phyloP scores from a whole-genome alignment of 345 rosid genomes.

The Arabis alpina region DNA sequence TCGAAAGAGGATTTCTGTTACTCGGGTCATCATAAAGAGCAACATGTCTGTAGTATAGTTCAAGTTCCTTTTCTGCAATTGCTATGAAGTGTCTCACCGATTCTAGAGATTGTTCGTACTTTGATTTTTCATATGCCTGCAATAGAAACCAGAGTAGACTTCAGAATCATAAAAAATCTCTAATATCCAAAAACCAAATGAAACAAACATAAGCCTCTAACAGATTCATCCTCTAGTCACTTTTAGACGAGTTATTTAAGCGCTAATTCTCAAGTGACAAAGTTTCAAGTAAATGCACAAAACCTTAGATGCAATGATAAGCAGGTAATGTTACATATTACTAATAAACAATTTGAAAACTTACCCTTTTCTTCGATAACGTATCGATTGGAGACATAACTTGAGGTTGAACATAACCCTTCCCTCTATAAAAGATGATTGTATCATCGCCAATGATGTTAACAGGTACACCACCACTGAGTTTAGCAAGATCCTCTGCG shows the following conservation, averaged over 20 bases:
- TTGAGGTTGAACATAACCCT: slow-evolving; percentile 83
- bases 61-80: slow-evolving; percentile 77
- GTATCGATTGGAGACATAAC: slow-evolving; percentile 92
- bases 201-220: too few relatives aligned
- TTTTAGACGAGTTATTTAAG: not conserved
- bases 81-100: slow-evolving; percentile 79
- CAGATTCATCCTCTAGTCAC: not conserved
- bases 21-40: slow-evolving; percentile 78
- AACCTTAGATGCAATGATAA: not conserved
- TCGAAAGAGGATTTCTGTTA: slow-evolving; percentile 57
- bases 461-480: slow-evolving; percentile 89
- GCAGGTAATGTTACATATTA: not conserved
- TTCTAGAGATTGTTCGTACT: slow-evolving; percentile 89
- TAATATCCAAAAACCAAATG: not conserved
- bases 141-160: slow-evolving; percentile 27
- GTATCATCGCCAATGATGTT: slow-evolving; percentile 78
- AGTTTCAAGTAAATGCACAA: not conserved
- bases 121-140: slow-evolving; percentile 85
- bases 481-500: slow-evolving; percentile 76
- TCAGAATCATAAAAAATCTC: not conserved
- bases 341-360: slow-evolving; percentile 6
- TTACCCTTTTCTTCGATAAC: slow-evolving; percentile 78
- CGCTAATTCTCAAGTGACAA: not conserved
- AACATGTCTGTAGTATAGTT: slow-evolving; percentile 73
- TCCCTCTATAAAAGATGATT: slow-evolving; percentile 80